Evolutionary conservation across 805 yeast species (phyloP), one percentile per base, ranked within the genome.

Genomic region (Schwanniomyces vanrijiae): DNA sequence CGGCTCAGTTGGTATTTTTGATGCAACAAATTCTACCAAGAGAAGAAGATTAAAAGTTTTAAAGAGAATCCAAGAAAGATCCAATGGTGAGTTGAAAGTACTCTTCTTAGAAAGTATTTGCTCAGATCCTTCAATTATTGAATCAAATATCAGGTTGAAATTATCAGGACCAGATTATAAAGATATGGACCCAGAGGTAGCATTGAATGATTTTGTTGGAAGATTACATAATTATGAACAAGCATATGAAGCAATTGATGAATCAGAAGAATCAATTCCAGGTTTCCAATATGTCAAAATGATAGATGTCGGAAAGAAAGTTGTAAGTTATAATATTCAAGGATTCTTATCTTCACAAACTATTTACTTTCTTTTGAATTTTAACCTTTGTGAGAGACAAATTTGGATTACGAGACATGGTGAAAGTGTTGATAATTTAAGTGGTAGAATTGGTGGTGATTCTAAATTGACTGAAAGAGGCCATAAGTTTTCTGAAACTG

Each of bases 401-500:
- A 90, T 92, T 43, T 92, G 96, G 90, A 86, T 92, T 51, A 85
- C 97, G 1, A 80, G 99, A 51, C 97, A 91, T 60, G 99, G 99
- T 43, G 98, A 92, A 68, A 83, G 91, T 53, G 77, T 78, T 28
- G 97, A 90, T 61, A 92, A 92, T 62, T 84, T 89, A 16, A 60
- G 70, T 43, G 99, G 99, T 4, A 75, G 82, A 44, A 90, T 92
- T 55, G 98, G 99, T 9, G 99, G 99, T 19, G 94, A 92, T 64
- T 86, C 97, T 0, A 72, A 75, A 20, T 69, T 92, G 37, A 91
- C 97, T 0, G 76, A 77, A 48, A 79, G 96, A 44, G 99, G 99
- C 31, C 65, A 68, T 19, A 83, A 77, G 56, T 92, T 88, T 61
- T 76, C 96, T 1, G 75, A 73, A 47, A 86, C 96, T 0, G 69